These are phyloP conservation scores for Ophioceras dolichostomum DNA, from an alignment of 2,329 filamentous ascomycete genomes.

Conservation along the genomic window DNA sequence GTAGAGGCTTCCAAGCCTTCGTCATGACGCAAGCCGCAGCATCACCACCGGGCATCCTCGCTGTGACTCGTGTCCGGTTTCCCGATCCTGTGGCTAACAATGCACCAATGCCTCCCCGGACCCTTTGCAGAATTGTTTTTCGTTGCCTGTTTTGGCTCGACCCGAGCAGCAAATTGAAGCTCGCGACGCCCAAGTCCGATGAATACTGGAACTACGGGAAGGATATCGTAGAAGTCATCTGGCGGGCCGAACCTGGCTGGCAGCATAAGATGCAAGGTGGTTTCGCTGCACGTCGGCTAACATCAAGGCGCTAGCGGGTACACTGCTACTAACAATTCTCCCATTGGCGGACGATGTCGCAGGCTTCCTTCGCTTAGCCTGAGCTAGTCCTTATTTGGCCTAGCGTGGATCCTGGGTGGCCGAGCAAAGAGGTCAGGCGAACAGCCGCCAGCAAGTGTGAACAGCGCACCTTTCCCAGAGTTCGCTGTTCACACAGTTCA, in stretches of 20 bases:
- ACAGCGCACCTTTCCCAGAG: constrained; percentile 1
- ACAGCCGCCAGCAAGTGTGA: constrained; percentile 1
- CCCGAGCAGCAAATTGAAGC: no score
- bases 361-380: constrained; percentile 4
- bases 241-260: not conserved
- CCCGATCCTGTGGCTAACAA: not conserved
- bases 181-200: no score
- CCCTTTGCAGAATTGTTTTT: not conserved
- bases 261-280: not conserved
- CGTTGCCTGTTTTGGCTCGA: not conserved
- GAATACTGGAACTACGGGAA: no score
- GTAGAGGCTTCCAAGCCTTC: no score
- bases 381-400: not conserved
- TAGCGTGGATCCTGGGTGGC: constrained; percentile 6
- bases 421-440: constrained; percentile 4
- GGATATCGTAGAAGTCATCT: not conserved
- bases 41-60: not conserved
- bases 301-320: not conserved
- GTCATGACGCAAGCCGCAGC: no score
- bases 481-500: constrained; percentile 4
- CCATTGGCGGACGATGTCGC: constrained; percentile 3
- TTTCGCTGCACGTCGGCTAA: not conserved
- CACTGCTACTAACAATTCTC: constrained; percentile 2
- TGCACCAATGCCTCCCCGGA: no score
- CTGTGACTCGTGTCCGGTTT: not conserved